Evolutionary conservation across 352 stramenopile species (phyloP).

Genomic region (Phytophthora pini): DNA sequence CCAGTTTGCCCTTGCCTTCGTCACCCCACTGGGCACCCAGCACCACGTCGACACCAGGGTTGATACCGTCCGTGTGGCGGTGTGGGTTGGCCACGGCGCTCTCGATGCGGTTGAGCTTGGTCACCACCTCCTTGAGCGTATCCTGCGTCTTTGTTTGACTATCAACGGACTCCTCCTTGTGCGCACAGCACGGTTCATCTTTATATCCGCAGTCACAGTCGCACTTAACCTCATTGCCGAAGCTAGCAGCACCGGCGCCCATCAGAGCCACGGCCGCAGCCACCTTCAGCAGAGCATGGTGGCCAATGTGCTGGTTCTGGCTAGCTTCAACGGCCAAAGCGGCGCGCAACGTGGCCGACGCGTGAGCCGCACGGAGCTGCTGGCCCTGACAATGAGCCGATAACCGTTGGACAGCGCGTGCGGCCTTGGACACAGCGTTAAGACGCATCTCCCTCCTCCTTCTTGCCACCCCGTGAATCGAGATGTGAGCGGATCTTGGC

Average conservation of each 20-base stretch:
- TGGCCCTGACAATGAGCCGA: constrained; percentile 38
- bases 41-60: constrained; percentile 91
- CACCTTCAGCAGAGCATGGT: constrained; percentile 2
- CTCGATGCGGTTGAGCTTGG: constrained; percentile 90
- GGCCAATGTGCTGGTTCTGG: constrained; percentile 35
- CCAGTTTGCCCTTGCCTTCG: constrained; percentile 99
- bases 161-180: too few species aligned
- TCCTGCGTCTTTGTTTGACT: constrained; percentile 41
- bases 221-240: too few species aligned
- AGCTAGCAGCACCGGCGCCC: constrained; percentile 9
- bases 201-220: too few species aligned
- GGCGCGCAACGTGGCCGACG: constrained; percentile 47
- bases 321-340: constrained; percentile 52
- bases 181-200: constrained; percentile 38
- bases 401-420: constrained; percentile 48
- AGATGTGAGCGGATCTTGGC: not conserved
- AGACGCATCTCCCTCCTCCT: constrained; percentile 45
- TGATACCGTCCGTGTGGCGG: constrained; percentile 69
- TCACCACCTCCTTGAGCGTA: constrained; percentile 84
- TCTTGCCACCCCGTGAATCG: not conserved
- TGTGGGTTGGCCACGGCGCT: constrained; percentile 86
- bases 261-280: constrained; percentile 35
- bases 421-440: constrained; percentile 50
- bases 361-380: constrained; percentile 37
- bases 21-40: constrained; percentile 98